Conservation (phyloP, 148 eudicot species). For the Drosera capensis region DNA sequence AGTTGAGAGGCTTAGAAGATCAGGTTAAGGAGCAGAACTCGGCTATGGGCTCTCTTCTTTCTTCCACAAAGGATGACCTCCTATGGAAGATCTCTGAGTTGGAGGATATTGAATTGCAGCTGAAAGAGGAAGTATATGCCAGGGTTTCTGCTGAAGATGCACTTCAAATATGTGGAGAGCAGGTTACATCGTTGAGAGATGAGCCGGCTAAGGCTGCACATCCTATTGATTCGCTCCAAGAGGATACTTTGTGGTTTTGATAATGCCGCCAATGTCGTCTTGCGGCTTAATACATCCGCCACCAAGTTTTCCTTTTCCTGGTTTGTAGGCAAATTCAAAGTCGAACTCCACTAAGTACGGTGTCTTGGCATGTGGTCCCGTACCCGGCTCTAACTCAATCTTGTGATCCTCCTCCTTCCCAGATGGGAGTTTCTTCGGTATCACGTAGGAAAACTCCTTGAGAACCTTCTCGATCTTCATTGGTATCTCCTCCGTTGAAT, state of each 20-base stretch:
- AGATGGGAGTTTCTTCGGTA: too few species aligned
- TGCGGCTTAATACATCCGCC: too few species aligned
- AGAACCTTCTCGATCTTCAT: too few species aligned
- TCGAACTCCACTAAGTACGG: too few species aligned
- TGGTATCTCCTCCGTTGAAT: too few species aligned
- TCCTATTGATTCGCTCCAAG: constrained; percentile 30
- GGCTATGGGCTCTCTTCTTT: constrained; percentile 21
- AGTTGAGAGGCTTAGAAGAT: constrained; percentile 30
- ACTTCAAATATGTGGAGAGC: constrained; percentile 14
- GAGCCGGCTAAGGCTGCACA: constrained; percentile 18
- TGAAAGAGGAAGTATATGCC: constrained; percentile 27
- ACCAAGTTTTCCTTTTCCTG: too few species aligned
- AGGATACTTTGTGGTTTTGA: constrained; percentile 23
- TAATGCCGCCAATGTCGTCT: too few species aligned
- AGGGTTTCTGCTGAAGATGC: constrained; percentile 21
- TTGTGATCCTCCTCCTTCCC: too few species aligned
- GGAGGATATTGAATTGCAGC: constrained; percentile 28
- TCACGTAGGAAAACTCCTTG: too few species aligned
- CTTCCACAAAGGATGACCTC: constrained; percentile 31
- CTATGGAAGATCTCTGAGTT: constrained; percentile 25
- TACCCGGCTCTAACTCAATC: too few species aligned
- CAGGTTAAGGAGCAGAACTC: constrained; percentile 30
- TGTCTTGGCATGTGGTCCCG: too few species aligned
- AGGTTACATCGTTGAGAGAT: constrained; percentile 15
- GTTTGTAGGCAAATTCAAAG: too few species aligned